Conservation (phyloP, 2,329 filamentous ascomycete genomes). For the Exophiala alcalophila region DNA sequence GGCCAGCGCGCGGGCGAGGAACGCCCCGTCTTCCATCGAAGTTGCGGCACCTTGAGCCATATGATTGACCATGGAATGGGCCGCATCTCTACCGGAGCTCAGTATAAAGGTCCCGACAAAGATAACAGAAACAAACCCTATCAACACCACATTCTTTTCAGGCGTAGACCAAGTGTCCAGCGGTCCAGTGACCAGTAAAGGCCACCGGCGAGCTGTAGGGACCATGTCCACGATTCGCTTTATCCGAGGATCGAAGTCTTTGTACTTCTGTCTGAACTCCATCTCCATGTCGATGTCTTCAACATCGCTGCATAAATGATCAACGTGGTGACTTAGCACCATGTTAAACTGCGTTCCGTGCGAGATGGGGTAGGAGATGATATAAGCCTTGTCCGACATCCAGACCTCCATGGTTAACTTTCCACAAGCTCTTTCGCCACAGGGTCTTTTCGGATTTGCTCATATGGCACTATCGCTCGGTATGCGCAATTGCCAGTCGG, state of each 20-base stretch:
- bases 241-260: slow-evolving; percentile 47
- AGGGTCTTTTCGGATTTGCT: slow-evolving; percentile 43
- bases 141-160: slow-evolving; percentile 43
- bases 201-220: slow-evolving; percentile 39
- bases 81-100: slow-evolving; percentile 35
- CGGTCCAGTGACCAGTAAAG: slow-evolving; percentile 44
- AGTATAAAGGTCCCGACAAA: background rate
- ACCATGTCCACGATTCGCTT: slow-evolving; percentile 44
- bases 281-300: slow-evolving; percentile 40
- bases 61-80: slow-evolving; percentile 44
- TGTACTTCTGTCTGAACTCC: slow-evolving; percentile 44
- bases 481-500: slow-evolving; percentile 47
- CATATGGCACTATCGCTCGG: slow-evolving; percentile 45
- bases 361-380: slow-evolving; percentile 49
- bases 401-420: slow-evolving; percentile 48
- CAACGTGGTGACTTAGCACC: slow-evolving; percentile 44
- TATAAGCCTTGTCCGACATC: slow-evolving; percentile 42
- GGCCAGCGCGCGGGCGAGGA: slow-evolving; percentile 39
- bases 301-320: slow-evolving; percentile 38
- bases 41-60: slow-evolving; percentile 46
- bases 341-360: slow-evolving; percentile 47
- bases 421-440: slow-evolving; percentile 40
- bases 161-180: slow-evolving; percentile 42
- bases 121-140: slow-evolving; percentile 31
- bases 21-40: slow-evolving; percentile 46